Percentiles rank a stretch among this genome's conserved stretches.
Conservation (phyloP, 352 stramenopile genomes). For the Globisporangium yorkense region DNA sequence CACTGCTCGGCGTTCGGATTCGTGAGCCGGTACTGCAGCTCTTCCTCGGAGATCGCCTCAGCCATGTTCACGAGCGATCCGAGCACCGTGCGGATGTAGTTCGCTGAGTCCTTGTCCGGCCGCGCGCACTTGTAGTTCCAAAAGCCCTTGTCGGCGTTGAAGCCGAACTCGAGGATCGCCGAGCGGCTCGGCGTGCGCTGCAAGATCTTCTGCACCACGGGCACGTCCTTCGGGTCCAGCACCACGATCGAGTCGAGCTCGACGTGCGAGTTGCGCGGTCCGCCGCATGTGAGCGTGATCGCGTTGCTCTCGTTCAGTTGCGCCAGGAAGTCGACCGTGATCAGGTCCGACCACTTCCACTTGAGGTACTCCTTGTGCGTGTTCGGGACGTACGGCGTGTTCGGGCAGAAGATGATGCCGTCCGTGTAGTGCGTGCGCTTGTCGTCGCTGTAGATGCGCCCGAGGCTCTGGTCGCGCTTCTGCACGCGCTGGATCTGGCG, state of each 20-base stretch:
- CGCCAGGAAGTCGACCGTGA: constrained; percentile 84
- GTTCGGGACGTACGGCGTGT: constrained; percentile 78
- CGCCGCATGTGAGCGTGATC: constrained; percentile 66
- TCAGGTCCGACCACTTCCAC: constrained; percentile 91
- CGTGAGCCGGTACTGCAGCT: constrained; percentile 85
- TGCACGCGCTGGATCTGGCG: constrained; percentile 72
- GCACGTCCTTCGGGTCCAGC: constrained; percentile 69
- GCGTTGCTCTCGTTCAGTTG: constrained; percentile 48
- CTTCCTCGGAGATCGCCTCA: constrained; percentile 86
- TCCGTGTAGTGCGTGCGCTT: constrained; percentile 88
- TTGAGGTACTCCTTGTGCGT: constrained; percentile 89
- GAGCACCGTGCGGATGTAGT: constrained; percentile 89
- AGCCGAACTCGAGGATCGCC: constrained; percentile 82
- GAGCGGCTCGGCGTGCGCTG: constrained; percentile 45
- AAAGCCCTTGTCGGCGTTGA: constrained; percentile 82
- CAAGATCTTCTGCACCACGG: constrained; percentile 63
- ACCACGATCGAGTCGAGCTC: constrained; percentile 82
- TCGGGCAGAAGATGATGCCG: constrained; percentile 87
- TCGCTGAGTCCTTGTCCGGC: constrained; percentile 85
- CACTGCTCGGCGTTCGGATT: constrained; percentile 66
- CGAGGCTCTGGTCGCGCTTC: constrained; percentile 73
- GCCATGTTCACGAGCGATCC: constrained; percentile 89
- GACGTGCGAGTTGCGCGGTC: constrained; percentile 67
- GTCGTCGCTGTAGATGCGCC: constrained; percentile 74
- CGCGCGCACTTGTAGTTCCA: constrained; percentile 89